Percentiles rank a stretch among this genome's conserved stretches.
Conservation (phyloP, 2,329 filamentous ascomycete genomes). For the Colletotrichum sublineola region DNA sequence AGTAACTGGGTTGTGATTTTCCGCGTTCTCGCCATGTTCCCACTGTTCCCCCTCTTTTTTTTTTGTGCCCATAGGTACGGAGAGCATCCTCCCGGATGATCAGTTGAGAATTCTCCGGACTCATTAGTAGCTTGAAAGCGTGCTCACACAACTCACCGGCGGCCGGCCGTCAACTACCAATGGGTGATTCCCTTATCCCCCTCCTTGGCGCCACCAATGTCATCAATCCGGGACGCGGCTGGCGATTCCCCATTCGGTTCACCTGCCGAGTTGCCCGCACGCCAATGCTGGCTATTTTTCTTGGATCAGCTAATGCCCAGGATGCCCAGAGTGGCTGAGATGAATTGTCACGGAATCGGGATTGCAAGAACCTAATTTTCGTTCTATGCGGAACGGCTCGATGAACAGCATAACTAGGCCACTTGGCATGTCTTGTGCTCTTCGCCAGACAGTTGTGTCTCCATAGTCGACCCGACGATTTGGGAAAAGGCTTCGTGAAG, state of each 20-base stretch:
- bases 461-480: not conserved
- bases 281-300: not conserved
- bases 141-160: no score
- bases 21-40: not conserved
- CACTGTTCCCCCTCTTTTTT: conserved; percentile 3
- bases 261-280: not conserved
- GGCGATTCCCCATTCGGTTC: not conserved
- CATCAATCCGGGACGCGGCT: not conserved
- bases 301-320: not conserved
- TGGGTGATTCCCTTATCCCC: not conserved
- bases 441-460: not conserved
- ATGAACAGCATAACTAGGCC: not conserved
- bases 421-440: not conserved
- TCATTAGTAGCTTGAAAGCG: not conserved
- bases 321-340: not conserved
- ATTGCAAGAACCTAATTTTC: not conserved
- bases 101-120: not conserved
- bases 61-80: not conserved
- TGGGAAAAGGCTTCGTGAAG: not conserved
- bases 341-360: not conserved
- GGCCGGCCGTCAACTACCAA: not conserved
- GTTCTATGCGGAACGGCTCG: not conserved
- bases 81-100: not conserved
- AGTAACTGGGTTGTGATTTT: not conserved
- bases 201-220: not conserved